phyloP scores from a whole-genome alignment of 345 rosid genomes.

The Populus tremula region DNA sequence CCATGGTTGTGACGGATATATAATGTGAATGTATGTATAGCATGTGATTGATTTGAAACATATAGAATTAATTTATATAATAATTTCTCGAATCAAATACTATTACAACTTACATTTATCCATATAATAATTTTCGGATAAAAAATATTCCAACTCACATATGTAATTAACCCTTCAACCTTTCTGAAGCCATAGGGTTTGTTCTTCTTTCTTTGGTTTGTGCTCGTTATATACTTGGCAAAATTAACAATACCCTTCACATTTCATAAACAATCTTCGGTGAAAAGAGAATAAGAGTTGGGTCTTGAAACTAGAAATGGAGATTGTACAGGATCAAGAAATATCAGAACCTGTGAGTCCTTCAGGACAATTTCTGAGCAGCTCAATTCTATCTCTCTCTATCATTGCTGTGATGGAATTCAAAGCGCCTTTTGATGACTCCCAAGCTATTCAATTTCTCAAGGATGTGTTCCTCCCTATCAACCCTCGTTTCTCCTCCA shows the following conservation, averaged over 20 bases:
- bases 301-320: not conserved
- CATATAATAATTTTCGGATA: too few relatives aligned
- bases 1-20: too few relatives aligned
- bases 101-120: not conserved
- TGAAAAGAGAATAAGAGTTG: not conserved
- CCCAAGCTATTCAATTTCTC: conserved; percentile 11
- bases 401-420: conserved; percentile 28
- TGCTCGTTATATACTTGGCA: not conserved
- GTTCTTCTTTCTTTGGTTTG: not conserved
- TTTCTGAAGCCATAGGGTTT: not conserved
- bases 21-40: too few relatives aligned
- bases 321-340: conserved; percentile 23
- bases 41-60: not conserved
- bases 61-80: too few relatives aligned
- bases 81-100: too few relatives aligned
- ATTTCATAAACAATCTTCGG: not conserved
- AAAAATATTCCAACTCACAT: too few relatives aligned
- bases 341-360: conserved; percentile 38
- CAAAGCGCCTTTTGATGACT: conserved; percentile 28
- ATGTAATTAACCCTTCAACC: not conserved
- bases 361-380: conserved; percentile 30
- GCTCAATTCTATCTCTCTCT: conserved; percentile 24
- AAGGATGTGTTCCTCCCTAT: conserved; percentile 31
- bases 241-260: not conserved
- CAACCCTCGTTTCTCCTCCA: conserved; percentile 43